These are phyloP conservation scores for Geotrichum candidum DNA, from an alignment of 1,139 yeast species.

Conservation along the genomic window DNA sequence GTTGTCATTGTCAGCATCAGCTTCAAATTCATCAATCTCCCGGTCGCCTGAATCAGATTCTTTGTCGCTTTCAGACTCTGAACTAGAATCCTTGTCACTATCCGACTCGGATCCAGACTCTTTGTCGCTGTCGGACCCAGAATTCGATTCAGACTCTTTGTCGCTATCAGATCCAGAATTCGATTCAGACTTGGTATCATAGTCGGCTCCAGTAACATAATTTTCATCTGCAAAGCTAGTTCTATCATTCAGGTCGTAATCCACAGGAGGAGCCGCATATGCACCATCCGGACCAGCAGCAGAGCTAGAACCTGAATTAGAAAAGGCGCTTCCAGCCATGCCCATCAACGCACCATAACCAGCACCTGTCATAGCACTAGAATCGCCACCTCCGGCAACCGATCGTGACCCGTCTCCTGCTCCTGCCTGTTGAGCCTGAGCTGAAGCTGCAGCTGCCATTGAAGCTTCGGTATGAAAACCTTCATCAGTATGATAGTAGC, in stretches of 20 bases:
- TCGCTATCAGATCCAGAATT: neutral
- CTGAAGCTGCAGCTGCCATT: neutral
- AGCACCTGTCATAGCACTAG: neutral
- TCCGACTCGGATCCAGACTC: neutral
- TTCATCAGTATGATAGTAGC: neutral
- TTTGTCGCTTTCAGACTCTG: neutral
- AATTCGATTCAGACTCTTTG: neutral
- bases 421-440: neutral
- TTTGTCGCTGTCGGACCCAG: neutral
- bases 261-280: neutral
- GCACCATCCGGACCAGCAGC: neutral
- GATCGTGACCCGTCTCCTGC: neutral
- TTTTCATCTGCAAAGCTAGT: neutral
- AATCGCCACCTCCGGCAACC: neutral
- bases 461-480: neutral
- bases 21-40: too few relatives aligned
- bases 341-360: neutral
- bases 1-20: too few relatives aligned
- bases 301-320: neutral
- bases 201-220: neutral
- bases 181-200: neutral
- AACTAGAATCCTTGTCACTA: neutral
- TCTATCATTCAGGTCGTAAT: neutral
- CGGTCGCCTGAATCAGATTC: neutral
- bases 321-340: neutral